Evolutionary conservation across 352 stramenopile genomes (phyloP).

Genomic region (Pythium myriotylum): DNA sequence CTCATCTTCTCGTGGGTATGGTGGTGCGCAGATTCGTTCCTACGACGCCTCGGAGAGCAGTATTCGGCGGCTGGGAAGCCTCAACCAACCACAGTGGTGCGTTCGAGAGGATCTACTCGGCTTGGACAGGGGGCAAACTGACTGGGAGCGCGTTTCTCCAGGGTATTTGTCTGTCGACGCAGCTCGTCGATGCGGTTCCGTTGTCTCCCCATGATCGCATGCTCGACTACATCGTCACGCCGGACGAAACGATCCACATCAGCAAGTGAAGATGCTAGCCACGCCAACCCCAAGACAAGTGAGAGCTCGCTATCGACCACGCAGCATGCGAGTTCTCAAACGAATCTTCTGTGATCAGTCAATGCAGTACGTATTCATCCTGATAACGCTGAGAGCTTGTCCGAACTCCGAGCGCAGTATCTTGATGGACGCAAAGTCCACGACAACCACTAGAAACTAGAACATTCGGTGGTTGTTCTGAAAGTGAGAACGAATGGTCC

Average conservation of each 20-base stretch:
- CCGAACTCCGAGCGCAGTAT: too few species aligned
- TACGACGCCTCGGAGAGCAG: slow-evolving; percentile 57
- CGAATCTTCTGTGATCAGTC: too few species aligned
- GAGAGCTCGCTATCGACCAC: too few species aligned
- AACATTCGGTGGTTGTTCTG: too few species aligned
- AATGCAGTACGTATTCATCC: too few species aligned
- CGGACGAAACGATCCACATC: slow-evolving; percentile 50
- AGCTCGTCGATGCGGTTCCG: slow-evolving; percentile 69
- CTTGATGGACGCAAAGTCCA: too few species aligned
- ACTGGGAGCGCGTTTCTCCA: slow-evolving; percentile 19
- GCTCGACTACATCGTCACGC: slow-evolving; percentile 72
- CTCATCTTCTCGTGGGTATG: neutral
- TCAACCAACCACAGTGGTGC: slow-evolving; percentile 62
- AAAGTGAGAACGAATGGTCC: too few species aligned
- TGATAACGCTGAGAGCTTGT: too few species aligned
- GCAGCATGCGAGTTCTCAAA: too few species aligned
- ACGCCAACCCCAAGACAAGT: slow-evolving; percentile 1
- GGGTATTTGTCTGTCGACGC: slow-evolving; percentile 64
- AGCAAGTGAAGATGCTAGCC: neutral
- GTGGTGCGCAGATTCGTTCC: slow-evolving; percentile 59
- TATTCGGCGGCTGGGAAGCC: slow-evolving; percentile 40
- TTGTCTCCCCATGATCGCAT: slow-evolving; percentile 62
- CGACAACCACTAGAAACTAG: too few species aligned
- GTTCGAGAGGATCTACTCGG: slow-evolving; percentile 6
- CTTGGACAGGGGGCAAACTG: neutral